A percentile compares a stretch with the other conserved stretches of the same genome.
phyloP scores from a whole-genome alignment of 2,329 filamentous ascomycete species.

The Beauveria pseudobassiana region DNA sequence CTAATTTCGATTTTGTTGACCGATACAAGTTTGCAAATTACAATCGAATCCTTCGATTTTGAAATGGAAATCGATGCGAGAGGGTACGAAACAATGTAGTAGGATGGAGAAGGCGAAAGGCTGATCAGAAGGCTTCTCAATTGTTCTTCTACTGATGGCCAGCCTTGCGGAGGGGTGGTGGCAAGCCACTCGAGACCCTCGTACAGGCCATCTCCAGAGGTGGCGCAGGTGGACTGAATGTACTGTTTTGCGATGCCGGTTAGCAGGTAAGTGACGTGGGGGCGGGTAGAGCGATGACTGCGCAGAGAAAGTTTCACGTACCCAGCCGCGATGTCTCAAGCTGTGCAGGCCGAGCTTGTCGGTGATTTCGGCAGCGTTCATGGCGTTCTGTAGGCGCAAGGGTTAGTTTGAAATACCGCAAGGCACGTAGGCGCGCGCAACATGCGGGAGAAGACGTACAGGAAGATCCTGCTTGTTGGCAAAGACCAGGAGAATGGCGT shows the following conservation, averaged over 20 bases:
- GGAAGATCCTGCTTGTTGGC: slow-evolving; percentile 99
- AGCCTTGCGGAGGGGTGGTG: slow-evolving; percentile 72
- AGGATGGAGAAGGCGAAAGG: slow-evolving; percentile 27
- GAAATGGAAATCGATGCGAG: slow-evolving; percentile 31
- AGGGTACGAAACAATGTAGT: slow-evolving; percentile 34
- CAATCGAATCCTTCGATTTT: slow-evolving; percentile 45
- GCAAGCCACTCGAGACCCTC: slow-evolving; percentile 95
- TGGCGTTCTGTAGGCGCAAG: slow-evolving; percentile 66
- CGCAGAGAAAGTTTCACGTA: slow-evolving; percentile 47
- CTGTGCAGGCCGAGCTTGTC: slow-evolving; percentile 99
- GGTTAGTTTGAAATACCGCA: slow-evolving; percentile 15
- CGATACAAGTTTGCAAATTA: slow-evolving; percentile 47
- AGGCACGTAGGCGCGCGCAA: slow-evolving; percentile 1
- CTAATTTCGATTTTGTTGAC: slow-evolving; percentile 49
- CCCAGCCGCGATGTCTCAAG: slow-evolving; percentile 97
- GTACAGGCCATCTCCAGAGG: slow-evolving; percentile 97
- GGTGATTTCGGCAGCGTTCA: slow-evolving; percentile 99
- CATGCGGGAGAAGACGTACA: slow-evolving; percentile 49
- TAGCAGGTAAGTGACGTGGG: neutral
- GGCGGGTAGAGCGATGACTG: neutral
- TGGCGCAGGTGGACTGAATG: slow-evolving; percentile 99
- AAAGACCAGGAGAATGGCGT: slow-evolving; percentile 93
- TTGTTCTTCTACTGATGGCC: slow-evolving; percentile 50
- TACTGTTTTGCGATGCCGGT: slow-evolving; percentile 49
- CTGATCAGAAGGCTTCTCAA: slow-evolving; percentile 21